These are phyloP conservation scores for Candida orba DNA, from an alignment of 805 yeast genomes.

Conservation along the genomic window DNA sequence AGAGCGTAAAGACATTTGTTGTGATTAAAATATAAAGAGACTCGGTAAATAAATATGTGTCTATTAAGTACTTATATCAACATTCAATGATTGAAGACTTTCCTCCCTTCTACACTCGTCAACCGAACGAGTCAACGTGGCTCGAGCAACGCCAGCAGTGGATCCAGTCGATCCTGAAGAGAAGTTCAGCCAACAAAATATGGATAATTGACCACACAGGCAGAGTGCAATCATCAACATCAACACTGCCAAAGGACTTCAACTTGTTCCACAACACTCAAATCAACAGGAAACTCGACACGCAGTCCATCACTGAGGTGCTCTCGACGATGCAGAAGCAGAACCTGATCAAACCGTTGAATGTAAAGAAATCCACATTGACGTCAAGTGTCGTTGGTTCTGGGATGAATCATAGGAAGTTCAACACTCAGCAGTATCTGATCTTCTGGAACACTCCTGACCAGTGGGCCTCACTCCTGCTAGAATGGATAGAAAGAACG, in stretches of 20 bases:
- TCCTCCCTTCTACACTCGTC: conserved; percentile 90
- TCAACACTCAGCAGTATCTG: conserved; percentile 24
- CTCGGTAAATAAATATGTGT: no score
- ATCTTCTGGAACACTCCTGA: conserved; percentile 66
- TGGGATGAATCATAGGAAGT: conserved; percentile 27
- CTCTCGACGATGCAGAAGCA: conserved; percentile 46
- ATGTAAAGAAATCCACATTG: not conserved
- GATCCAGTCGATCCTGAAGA: conserved; percentile 56
- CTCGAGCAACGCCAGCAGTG: conserved; percentile 75
- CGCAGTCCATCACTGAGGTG: conserved; percentile 48
- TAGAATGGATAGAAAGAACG: conserved; percentile 66
- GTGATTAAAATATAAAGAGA: no score
- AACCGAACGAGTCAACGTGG: conserved; percentile 75
- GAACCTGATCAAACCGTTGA: conserved; percentile 34
- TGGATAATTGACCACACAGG: conserved; percentile 46
- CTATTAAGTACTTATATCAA: no score
- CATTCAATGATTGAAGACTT: conserved; percentile 34
- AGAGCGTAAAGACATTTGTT: not conserved
- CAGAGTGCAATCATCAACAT: conserved; percentile 5
- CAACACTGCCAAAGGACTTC: not conserved
- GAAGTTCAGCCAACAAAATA: conserved; percentile 47
- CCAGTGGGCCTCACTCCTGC: conserved; percentile 56
- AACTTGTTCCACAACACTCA: conserved; percentile 41
- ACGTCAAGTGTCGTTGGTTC: not conserved
- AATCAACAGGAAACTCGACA: conserved; percentile 47